Base-by-base conservation (phyloP, 495 filamentous ascomycete species). In the Aspergillus wentii region DNA sequence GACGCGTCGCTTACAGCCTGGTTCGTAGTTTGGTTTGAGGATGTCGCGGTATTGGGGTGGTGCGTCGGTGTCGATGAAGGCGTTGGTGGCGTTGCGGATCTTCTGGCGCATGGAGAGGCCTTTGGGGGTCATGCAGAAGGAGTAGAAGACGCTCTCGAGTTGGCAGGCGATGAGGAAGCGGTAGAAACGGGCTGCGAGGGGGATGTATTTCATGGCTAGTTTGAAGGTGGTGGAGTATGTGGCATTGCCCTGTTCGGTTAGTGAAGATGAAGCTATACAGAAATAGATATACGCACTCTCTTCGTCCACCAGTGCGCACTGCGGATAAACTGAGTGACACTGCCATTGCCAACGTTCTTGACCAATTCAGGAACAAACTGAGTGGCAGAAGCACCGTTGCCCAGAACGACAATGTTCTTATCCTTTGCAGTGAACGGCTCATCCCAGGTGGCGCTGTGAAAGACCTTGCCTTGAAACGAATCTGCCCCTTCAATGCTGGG, bases 31-130 rank as follows among this genome's bases (percentile, higher is more conserved):
- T 7, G 78, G 78, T 6, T 67, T 70, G 0, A 82, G 43, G 6
- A 78, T 71, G 11, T 78, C 64, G 32, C 72, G 69, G 39, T 79
- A 80, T 42, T 78, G 70, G 33, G 67, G 52, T 0, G 77, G 77
- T 5, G 64, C 64, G 2, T 43, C 62, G 8, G 40, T 52, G 33
- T 66, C 59, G 51, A 80, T 69, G 22, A 70, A 63, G 8, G 28
- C 28, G 11, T 31, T 13, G 22, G 36, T 21, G 10, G 9, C 31
- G 8, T 40, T 32, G 17, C 33, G 17, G 18, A 35, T 35, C 16
- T 35, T 42, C 20, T 35, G 40, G 8, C 40, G 39, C 39, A 41
- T 41, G 17, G 30, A 17, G 3, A 30, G 30, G 14, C 39, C 39
- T 10, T 20, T 23, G 20, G n/a, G 27, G 15, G 33, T 20, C 39